Evolutionary conservation across 106 monocot species (phyloP), one percentile per base, ranked within the genome.

Genomic region (Dendrobium chrysotoxum): DNA sequence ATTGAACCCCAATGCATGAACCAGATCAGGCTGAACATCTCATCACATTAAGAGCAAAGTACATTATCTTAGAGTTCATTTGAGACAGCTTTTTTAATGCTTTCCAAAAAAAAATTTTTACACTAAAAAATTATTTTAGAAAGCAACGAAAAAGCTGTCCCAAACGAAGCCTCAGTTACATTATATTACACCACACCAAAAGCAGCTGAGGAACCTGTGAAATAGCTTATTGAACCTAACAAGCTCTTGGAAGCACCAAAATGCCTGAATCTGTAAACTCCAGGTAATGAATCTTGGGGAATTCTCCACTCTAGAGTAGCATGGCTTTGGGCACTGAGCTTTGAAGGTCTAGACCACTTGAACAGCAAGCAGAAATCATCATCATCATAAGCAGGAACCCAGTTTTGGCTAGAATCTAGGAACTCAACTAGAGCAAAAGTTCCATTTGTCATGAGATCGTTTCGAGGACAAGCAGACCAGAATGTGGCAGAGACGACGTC

Each of bases 381-480:
- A 6, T 93, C 96, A 10, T 93, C 96, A n/a, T 92, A 93, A 53
- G 84, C 85, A 6, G 93, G 91, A 41, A 87, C 23, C 93, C 96
- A 96, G 0, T 76, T 81, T 4, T 81, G 82, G 25, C 23, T 82
- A 4, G 84, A 78, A 68, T 87, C 80, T 45, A 87, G 77, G 40
- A 84, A 80, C 83, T 93, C 96, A 41, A 96, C 93, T 0, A 93
- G 88, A 3, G 93, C 85, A 40, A 92, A 93, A 30, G 93, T 96
- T 28, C 91, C 90, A n/a, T 88, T 87, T 4, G 91, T 93, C 65
- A 93, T 12, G 71, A 93, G 88, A 80, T 96, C 91, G 26, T 96
- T 96, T 81, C 96, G 84, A 4, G 93, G 93, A 81, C 96, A 96
- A 45, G 91, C 91, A 8, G 93, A 92, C 89, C 88, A 88, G 84